phyloP scores from a whole-genome alignment of 1,139 yeast species.

The Nematodospora anomalae region DNA sequence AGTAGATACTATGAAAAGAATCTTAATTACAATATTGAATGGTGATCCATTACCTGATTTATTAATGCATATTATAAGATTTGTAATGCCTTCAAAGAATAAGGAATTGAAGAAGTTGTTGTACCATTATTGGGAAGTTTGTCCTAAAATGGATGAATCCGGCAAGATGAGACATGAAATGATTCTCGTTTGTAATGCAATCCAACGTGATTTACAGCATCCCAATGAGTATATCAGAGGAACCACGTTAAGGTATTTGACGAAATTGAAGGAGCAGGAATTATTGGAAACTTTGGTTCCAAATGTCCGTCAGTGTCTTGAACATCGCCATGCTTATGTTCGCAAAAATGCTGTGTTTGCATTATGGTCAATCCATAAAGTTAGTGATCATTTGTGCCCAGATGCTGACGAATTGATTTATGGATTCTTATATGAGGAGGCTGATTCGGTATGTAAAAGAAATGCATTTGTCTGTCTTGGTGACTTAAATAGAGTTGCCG shows the following conservation, averaged over 20 bases:
- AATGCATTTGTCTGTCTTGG: slow-evolving; percentile 92
- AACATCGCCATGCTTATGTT: slow-evolving; percentile 96
- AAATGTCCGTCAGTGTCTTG: slow-evolving; percentile 84
- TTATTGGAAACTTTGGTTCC: slow-evolving; percentile 94
- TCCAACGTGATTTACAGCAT: slow-evolving; percentile 95
- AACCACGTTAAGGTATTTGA: slow-evolving; percentile 85
- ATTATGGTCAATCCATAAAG: slow-evolving; percentile 76
- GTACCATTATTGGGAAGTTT: slow-evolving; percentile 97
- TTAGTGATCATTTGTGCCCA: slow-evolving; percentile 84
- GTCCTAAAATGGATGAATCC: slow-evolving; percentile 83
- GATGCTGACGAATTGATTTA: slow-evolving; percentile 87
- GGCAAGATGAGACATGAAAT: slow-evolving; percentile 97
- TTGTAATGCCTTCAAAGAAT: slow-evolving; percentile 92
- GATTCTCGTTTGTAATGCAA: slow-evolving; percentile 97
- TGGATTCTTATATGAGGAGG: slow-evolving; percentile 74
- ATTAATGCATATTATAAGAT: slow-evolving; percentile 94
- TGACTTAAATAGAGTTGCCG: slow-evolving; percentile 79
- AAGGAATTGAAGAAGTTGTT: slow-evolving; percentile 89
- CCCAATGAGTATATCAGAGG: slow-evolving; percentile 98
- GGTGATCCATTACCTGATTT: slow-evolving; percentile 95
- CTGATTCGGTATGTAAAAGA: slow-evolving; percentile 92
- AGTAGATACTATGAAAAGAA: slow-evolving; percentile 85
- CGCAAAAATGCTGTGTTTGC: slow-evolving; percentile 97
- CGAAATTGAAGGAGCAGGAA: slow-evolving; percentile 90
- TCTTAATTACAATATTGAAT: slow-evolving; percentile 82